phyloP scores from a whole-genome alignment of 2,329 filamentous ascomycete species.

The Ophiostoma sp. region DNA sequence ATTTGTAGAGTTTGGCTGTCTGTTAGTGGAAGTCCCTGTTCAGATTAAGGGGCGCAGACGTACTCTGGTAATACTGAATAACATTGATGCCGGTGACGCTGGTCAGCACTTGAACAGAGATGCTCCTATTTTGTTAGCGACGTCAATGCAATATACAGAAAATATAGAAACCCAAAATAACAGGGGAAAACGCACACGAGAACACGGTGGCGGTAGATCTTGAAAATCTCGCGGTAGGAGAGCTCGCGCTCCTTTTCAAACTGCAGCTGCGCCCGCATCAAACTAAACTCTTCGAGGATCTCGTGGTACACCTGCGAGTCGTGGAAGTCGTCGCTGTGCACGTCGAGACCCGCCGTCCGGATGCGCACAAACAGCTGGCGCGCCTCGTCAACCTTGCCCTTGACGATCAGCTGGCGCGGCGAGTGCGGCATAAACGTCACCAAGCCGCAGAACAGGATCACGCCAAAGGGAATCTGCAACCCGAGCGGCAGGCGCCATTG shows the following conservation, averaged over 20 bases:
- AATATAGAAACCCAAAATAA: background rate
- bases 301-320: constrained; percentile 41
- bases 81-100: constrained; percentile 54
- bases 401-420: constrained; percentile 47
- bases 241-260: constrained; percentile 55
- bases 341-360: constrained; percentile 31
- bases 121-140: constrained; percentile 29
- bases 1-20: constrained; percentile 49
- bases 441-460: constrained; percentile 50
- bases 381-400: constrained; percentile 45
- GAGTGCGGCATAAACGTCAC: constrained; percentile 53
- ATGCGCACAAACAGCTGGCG: constrained; percentile 45
- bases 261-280: constrained; percentile 52
- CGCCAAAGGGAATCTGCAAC: constrained; percentile 52
- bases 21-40: background rate
- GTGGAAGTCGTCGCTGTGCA: constrained; percentile 1
- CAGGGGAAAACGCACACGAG: constrained; percentile 37
- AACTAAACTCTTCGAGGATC: constrained; percentile 46
- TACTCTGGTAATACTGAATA: constrained; percentile 36
- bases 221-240: constrained; percentile 48
- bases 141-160: background rate
- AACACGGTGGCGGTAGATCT: constrained; percentile 46
- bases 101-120: constrained; percentile 55
- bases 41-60: background rate
- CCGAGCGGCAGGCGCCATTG: constrained; percentile 54